Base-by-base conservation (phyloP, 2,329 filamentous ascomycete genomes). In the Talaromyces pinophilus region DNA sequence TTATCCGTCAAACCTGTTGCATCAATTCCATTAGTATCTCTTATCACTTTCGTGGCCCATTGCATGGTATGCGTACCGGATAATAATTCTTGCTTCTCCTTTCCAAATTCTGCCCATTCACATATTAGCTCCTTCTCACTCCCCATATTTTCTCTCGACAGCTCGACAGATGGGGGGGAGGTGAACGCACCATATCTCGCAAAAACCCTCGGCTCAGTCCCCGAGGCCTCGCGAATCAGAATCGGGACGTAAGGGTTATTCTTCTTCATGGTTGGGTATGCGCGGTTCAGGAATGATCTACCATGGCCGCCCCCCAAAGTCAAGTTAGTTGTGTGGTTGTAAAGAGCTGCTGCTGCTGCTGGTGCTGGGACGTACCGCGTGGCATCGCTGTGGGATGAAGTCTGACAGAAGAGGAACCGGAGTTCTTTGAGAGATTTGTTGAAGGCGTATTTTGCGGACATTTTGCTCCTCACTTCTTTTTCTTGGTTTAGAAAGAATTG, bases 251-350 rank as follows among this genome's bases (percentile, higher is more conserved):
- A 84, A 66, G 95, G 95, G 84, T 99, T 99, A 86, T 94, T 92
- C 86, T 96, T 96, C 88, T 99, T 99, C 94, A 99, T 98, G 68
- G 92, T 95, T 57, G 95, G 95, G 81, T 99, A 99, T 71, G 93
- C 89, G 78, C 92, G 88, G 71, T 90, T 90, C 71, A 99, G 86
- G 82, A 99, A 99, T 35, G 91, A 89, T 80, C 95, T 97, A 73
- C 62, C 1, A 42, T 25, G 25, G 25, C 25, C 25, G 8, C 22
- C 52, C n/a, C 46, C 22, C 22, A 4, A n/a, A 13, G 15, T 52
- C 5, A 52, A 13, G 25, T 25, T 28, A n/a, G 5, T 13, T 25
- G 11, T 17, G 11, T 8, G 11, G 11, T 33, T 15, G 44, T 8
- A 40, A 13, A 22, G 66, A 54, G 8, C 2, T 1, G 30, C 2